Conservation (phyloP, 2,329 filamentous ascomycete genomes). For the Lasiodiplodia gonubiensis region DNA sequence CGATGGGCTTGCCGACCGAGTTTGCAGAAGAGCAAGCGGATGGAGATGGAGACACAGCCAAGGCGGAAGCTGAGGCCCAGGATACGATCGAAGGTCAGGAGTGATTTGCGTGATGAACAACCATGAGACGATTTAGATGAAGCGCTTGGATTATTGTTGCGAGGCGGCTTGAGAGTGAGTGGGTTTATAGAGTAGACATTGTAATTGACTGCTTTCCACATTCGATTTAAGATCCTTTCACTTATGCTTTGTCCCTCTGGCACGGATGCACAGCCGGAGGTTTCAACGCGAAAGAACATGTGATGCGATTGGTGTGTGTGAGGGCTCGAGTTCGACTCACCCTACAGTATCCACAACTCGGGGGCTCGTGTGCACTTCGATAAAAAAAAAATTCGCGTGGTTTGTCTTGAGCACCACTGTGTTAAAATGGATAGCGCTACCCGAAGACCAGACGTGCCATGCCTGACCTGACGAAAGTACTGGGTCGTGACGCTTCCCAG, state of each 20-base stretch:
- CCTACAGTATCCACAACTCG: too few relatives aligned
- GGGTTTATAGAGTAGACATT: too few relatives aligned
- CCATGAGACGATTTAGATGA: neutral
- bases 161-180: neutral
- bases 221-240: neutral
- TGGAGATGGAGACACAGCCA: neutral
- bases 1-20: conserved; percentile 8
- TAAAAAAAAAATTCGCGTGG: too few relatives aligned
- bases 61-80: neutral
- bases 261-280: neutral
- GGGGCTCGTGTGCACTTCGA: too few relatives aligned
- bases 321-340: too few relatives aligned
- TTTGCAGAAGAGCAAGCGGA: neutral
- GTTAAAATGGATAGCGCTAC: too few relatives aligned
- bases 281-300: neutral
- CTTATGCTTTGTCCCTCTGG: neutral
- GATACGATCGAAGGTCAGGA: neutral
- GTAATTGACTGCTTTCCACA: neutral
- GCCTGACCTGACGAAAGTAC: too few relatives aligned
- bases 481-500: too few relatives aligned
- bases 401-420: too few relatives aligned
- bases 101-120: conserved; percentile 2
- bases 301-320: too few relatives aligned
- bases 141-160: neutral
- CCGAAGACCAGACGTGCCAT: too few relatives aligned